Base-by-base conservation (phyloP, 1,139 yeast species). In the Saccharomyces pastorianus region DNA sequence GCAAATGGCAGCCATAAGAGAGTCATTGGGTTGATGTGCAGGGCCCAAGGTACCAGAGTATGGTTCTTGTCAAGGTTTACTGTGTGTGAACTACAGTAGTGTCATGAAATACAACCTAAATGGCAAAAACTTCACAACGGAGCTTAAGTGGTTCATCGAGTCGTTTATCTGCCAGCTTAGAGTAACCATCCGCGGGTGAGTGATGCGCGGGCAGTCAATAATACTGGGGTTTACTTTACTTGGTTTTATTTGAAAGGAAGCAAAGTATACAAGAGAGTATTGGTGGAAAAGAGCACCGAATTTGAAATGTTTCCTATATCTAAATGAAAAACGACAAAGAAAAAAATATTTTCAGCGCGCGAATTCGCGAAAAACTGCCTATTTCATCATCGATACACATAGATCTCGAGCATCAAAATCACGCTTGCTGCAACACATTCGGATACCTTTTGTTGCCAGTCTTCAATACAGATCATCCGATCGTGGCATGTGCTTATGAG, bases 121-220 rank as follows among this genome's bases (percentile, higher is more conserved):
- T n/a, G 32, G n/a, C 38, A 7, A 44, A 29, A 46, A 38, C 44
- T 31, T 44, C 31, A 46, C 46, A 46, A 46, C 52, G 38, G 52
- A 50, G 34, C 52, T 50, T 50, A 46, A 50, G 46, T 46, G 34
- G 34, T 46, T 46, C 46, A 46, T 23, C 11, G 23, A 14, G 41
- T 8, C 17, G 7, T 50, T 14, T 32, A 34, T 50, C 52, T 50
- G 17, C 52, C 52, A 50, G 52, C 32, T 46, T 50, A 32, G 47
- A 50, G 52, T 26, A 47, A 46, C 52, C 38, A 46, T 25, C 49
- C 20, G 28, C 34, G 47, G 9, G 49, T 50, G 29, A 44, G 41
- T 11, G 14, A 4, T 28, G 20, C 25, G 46, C 46, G 41, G 49
- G 51, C 57, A 56, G 60, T 56, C 61, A 46, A 50, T 29, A 32